Evolutionary conservation across 2,329 filamentous ascomycete species (phyloP), one percentile per base, ranked within the genome.

Genomic region (Neofusicoccum cordaticola): DNA sequence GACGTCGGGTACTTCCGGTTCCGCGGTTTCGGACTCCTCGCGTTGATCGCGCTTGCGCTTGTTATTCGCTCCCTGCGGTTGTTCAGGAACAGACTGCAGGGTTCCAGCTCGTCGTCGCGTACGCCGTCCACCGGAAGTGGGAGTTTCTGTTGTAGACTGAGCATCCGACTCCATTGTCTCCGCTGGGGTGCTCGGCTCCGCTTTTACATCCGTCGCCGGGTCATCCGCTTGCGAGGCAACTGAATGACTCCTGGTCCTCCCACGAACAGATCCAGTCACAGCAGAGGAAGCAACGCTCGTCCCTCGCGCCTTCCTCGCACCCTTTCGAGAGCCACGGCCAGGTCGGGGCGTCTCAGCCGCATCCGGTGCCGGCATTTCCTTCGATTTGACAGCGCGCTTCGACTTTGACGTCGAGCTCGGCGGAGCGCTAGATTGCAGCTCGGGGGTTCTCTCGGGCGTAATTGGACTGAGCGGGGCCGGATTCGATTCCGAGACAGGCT

Each of bases 171-270:
- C 78, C n/a, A 75, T 70, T 6, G 72, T 68, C 19, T 80, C 79
- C 31, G 77, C 76, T 5, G 81, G 80, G 17, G 79, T 81, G 6
- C 75, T 78, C 12, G 80, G 80, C 68, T 84, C 82, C 11, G 74
- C 75, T 67, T 84, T 84, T 65, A 84, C 78, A 58, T 80, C 78
- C n/a, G 72, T 69, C 3, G 75, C 73, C 39, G 78, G 65, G 0
- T 76, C 78, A 27, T 81, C 80, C 4, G 77, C 76, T 50, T 80
- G 78, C 2, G 81, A 83, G 13, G 79, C 71, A 50, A 83, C 75
- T 12, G 82, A 84, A 41, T 80, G 80, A 68, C 82, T 83, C 57
- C 82, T 74, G 53, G 81, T 83, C 12, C 79, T 75, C 52, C 76
- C 78, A 65, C 78, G 77, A 31, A 74, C 68, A 15, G 80, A 81